Base-by-base conservation (phyloP, 2,329 filamentous ascomycete species). In the Ascochyta rabiei region DNA sequence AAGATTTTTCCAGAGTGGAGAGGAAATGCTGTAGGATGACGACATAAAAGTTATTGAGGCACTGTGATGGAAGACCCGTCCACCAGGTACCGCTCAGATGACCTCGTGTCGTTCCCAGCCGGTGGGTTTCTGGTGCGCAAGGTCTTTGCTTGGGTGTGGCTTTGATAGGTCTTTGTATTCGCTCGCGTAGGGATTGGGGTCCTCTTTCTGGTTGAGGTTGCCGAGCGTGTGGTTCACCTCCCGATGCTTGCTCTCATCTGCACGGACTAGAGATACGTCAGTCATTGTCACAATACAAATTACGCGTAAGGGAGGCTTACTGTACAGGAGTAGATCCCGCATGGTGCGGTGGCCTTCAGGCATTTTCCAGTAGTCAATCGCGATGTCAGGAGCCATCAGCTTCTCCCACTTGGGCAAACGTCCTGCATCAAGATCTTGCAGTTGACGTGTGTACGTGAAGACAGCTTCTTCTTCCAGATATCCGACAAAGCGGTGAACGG, bases 381-480 rank as follows among this genome's bases (percentile, higher is more conserved):
- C 95, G 62, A 99, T 92, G 56, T 96, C 90, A 0, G 95, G 95
- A 2, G 95, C 91, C 48, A 82, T 67, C 68, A 96, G 87, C 7
- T 86, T 83, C 23, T 85, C 81, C 93, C 95, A 99, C 65, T 86
- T 86, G 0, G 93, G 92, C 13, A 97, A 79, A 54, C 86, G 84
- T n/a, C 93, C 93, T 2, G 84, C 82, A 54, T 98, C 93, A 21
- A 99, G 84, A 70, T 98, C 95, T 62, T 86, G 81, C 66, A 98
- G 89, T 57, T 91, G 90, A 44, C 92, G 87, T 0, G 91, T 95
- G 79, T 99, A 99, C 0, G 95, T 99, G 70, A 96, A 84, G 1
- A 98, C 93, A 8, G 95, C 95, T 76, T 99, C 95, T 75, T 99
- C 95, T 76, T 99, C 95, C 12, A 99, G 86, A 67, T 98, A 98